These are phyloP conservation scores for Irpex sp. DNA, from an alignment of 1,284 basidiomycete species.

Conservation along the genomic window DNA sequence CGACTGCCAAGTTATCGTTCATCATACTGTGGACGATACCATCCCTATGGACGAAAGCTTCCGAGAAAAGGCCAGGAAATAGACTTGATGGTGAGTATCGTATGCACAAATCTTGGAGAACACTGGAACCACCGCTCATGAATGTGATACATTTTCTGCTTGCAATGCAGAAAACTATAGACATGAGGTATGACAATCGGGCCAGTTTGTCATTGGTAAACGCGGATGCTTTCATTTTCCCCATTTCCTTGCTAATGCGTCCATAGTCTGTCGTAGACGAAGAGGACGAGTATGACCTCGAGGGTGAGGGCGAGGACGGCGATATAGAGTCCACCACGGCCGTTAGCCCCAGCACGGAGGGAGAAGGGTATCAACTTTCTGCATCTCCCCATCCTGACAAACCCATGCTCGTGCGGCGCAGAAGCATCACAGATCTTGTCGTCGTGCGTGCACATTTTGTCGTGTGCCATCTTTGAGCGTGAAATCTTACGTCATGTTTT, in stretches of 20 bases:
- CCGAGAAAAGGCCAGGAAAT: background rate
- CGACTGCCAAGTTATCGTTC: slow-evolving; percentile 7
- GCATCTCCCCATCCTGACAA: no score
- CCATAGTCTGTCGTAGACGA: no score
- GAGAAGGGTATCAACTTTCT: no score
- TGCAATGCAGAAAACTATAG: slow-evolving; percentile 6
- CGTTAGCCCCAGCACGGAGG: no score
- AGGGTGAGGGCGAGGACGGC: no score
- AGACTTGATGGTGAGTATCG: slow-evolving; percentile 7
- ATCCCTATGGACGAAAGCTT: slow-evolving; percentile 4
- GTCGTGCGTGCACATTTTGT: no score
- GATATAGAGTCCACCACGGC: no score
- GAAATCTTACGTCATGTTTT: background rate
- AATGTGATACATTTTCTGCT: background rate
- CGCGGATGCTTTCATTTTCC: background rate
- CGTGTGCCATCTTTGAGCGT: background rate
- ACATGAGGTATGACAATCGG: background rate
- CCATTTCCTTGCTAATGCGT: background rate
- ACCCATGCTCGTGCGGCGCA: no score
- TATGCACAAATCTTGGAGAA: background rate
- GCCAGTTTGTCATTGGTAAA: slow-evolving; percentile 4
- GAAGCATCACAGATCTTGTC: no score
- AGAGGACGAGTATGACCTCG: no score
- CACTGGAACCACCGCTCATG: background rate
- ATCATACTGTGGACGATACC: slow-evolving; percentile 7